Conservation (phyloP, 768 basidiomycete species). For the Cystobasidium tubakii region DNA sequence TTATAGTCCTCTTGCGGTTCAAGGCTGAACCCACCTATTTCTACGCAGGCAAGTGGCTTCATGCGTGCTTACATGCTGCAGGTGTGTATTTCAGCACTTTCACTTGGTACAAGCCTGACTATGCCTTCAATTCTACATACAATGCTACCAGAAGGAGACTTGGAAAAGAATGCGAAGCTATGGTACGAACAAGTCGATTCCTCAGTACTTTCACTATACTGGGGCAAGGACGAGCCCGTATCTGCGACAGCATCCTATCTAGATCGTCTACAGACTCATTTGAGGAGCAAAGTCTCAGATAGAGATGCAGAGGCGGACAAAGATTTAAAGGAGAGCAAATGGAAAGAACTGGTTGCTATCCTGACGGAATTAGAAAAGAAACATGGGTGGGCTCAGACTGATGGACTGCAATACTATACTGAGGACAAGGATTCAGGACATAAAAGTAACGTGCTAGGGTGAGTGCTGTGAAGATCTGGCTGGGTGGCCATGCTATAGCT, state of each 20-base stretch:
- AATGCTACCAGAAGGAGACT: conserved; percentile 40
- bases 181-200: conserved; percentile 45
- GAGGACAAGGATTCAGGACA: conserved; percentile 42
- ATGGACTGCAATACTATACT: conserved; percentile 41
- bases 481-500: not conserved
- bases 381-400: conserved; percentile 41
- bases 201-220: conserved; percentile 34
- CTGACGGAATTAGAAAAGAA: conserved; percentile 40
- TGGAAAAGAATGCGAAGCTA: conserved; percentile 44
- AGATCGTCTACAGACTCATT: conserved; percentile 1
- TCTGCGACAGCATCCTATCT: conserved; percentile 34
- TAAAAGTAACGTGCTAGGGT: conserved; percentile 40
- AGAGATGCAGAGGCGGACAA: conserved; percentile 22
- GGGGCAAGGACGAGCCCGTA: conserved; percentile 32
- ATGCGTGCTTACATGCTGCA: conserved; percentile 34
- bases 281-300: conserved; percentile 4
- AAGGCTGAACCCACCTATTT: not conserved
- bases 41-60: conserved; percentile 36
- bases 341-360: conserved; percentile 43
- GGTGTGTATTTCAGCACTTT: not conserved
- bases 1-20: not conserved
- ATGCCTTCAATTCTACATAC: not conserved
- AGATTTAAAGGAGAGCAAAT: conserved; percentile 37
- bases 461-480: not conserved
- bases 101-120: not conserved